Evolutionary conservation across 805 yeast genomes (phyloP).

Genomic region (Suhomyces kilbournensis): DNA sequence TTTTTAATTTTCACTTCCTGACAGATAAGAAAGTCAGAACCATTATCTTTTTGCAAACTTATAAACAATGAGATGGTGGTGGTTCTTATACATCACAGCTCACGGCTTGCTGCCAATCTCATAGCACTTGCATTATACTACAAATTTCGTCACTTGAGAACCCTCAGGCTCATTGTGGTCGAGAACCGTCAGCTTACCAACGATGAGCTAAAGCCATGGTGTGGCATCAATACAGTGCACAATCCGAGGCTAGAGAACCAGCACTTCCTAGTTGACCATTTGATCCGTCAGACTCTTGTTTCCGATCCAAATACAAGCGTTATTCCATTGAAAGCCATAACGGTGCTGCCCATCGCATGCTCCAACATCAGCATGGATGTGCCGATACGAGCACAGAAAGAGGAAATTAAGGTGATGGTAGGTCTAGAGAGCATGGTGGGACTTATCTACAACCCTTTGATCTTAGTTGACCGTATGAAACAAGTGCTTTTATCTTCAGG

Average conservation of each 20-base stretch:
- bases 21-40: neutral
- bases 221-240: constrained; percentile 23
- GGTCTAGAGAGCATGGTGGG: constrained; percentile 5
- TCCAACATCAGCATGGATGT: neutral
- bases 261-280: constrained; percentile 4
- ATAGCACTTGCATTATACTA: constrained; percentile 15
- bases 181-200: constrained; percentile 3
- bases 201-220: constrained; percentile 22
- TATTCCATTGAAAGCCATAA: neutral
- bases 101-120: constrained; percentile 16
- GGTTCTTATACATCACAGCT: constrained; percentile 16
- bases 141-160: constrained; percentile 9
- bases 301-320: neutral
- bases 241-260: constrained; percentile 9
- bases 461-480: constrained; percentile 9
- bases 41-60: neutral
- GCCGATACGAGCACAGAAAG: neutral
- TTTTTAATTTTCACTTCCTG: neutral
- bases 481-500: constrained; percentile 3
- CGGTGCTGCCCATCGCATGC: neutral
- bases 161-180: constrained; percentile 14
- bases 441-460: constrained; percentile 16
- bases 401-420: neutral
- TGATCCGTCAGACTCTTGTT: constrained; percentile 5
- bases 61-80: constrained; percentile 2